A percentile compares a stretch with the other conserved stretches of the same genome.
phyloP scores from a whole-genome alignment of 495 filamentous ascomycete species.

The Entonaema liquescens region DNA sequence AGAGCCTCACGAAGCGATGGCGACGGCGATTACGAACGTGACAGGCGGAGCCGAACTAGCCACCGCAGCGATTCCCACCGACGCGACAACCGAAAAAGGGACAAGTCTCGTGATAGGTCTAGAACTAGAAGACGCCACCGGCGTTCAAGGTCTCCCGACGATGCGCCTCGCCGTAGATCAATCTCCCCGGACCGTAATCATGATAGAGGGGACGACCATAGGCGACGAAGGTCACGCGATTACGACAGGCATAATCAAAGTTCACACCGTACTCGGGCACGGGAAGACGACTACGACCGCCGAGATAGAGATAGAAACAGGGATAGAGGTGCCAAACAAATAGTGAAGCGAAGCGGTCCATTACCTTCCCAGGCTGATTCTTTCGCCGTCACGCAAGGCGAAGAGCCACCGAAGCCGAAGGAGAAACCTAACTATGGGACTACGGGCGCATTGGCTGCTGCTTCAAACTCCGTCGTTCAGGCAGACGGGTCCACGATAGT shows the following conservation, averaged over 20 bases:
- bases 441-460: slow-evolving; percentile 84
- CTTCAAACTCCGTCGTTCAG: slow-evolving; percentile 80
- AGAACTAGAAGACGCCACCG: slow-evolving; percentile 42
- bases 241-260: slow-evolving; percentile 30
- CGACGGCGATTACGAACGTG: slow-evolving; percentile 34
- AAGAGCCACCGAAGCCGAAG: slow-evolving; percentile 68
- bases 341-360: slow-evolving; percentile 60
- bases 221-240: slow-evolving; percentile 33
- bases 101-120: slow-evolving; percentile 42
- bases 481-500: slow-evolving; percentile 74
- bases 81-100: slow-evolving; percentile 27
- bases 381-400: slow-evolving; percentile 65
- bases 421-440: slow-evolving; percentile 87
- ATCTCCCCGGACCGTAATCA: slow-evolving; percentile 42
- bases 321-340: slow-evolving; percentile 32
- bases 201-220: slow-evolving; percentile 25
- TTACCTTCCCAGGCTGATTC: slow-evolving; percentile 75
- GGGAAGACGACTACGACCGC: slow-evolving; percentile 30
- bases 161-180: slow-evolving; percentile 45
- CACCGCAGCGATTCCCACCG: slow-evolving; percentile 38
- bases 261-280: slow-evolving; percentile 31
- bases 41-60: slow-evolving; percentile 30
- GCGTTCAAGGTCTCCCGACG: slow-evolving; percentile 51
- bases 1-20: slow-evolving; percentile 35
- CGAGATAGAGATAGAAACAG: slow-evolving; percentile 25